phyloP scores from a whole-genome alignment of 441 rosid species.

The Pelargonium citronellum region DNA sequence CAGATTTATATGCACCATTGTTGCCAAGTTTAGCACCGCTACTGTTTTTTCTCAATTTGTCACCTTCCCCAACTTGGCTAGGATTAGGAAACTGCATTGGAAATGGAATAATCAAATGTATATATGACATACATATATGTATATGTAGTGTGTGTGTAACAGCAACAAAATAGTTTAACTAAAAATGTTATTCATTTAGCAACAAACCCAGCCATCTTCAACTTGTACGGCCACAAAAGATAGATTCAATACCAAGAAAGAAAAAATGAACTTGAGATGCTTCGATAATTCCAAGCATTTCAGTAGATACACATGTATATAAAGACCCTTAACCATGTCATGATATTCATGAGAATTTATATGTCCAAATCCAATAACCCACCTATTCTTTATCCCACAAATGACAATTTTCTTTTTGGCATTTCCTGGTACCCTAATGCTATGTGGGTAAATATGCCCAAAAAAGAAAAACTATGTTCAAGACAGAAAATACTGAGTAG shows the following conservation, averaged over 20 bases:
- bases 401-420: not conserved
- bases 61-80: constrained; percentile 18
- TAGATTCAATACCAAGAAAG: no score
- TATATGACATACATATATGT: not conserved
- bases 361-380: not conserved
- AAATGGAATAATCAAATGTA: not conserved
- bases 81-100: not conserved
- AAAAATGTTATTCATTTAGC: not conserved
- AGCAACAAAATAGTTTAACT: not conserved
- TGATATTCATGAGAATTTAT: not conserved
- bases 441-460: not conserved
- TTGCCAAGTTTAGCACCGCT: constrained; percentile 29
- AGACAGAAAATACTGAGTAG: no score
- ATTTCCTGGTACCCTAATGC: not conserved
- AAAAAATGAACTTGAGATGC: not conserved
- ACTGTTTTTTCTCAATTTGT: constrained; percentile 28
- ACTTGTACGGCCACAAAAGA: not conserved
- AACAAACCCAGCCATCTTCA: not conserved
- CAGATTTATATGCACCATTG: constrained; percentile 24
- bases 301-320: not conserved
- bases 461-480: not conserved
- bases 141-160: not conserved
- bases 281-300: not conserved
- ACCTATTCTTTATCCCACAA: not conserved
- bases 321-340: not conserved